Percentiles rank a stretch among this genome's conserved stretches.
These are phyloP conservation scores for Pleurotus citrinopileatus DNA, from an alignment of 768 basidiomycete species.

Conservation along the genomic window DNA sequence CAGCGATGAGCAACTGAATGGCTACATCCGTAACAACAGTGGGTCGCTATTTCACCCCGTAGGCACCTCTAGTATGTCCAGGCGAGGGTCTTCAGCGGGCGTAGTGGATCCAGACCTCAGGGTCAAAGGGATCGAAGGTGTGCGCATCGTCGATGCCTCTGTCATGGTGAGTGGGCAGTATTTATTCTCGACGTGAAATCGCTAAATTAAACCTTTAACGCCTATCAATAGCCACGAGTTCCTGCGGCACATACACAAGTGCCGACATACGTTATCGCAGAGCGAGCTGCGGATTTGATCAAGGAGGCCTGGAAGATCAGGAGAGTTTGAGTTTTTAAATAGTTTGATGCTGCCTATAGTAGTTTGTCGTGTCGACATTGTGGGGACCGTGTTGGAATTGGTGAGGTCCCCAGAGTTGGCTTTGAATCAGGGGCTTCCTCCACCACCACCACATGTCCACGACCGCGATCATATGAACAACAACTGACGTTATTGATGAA, in stretches of 20 bases:
- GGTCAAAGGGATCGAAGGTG: conserved; percentile 29
- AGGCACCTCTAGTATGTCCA: conserved; percentile 28
- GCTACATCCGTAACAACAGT: conserved; percentile 19
- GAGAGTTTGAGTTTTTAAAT: not conserved
- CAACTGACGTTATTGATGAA: conserved; percentile 3
- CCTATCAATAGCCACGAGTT: conserved; percentile 19
- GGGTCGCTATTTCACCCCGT: conserved; percentile 24
- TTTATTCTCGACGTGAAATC: not conserved
- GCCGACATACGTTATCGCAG: conserved; percentile 26
- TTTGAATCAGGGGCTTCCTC: not conserved
- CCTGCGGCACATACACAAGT: conserved; percentile 27
- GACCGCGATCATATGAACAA: conserved; percentile 5
- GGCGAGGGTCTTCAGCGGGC: conserved; percentile 21
- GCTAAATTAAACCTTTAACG: not conserved
- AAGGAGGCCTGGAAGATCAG: conserved; percentile 14
- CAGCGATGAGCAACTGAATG: conserved; percentile 24
- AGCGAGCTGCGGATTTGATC: conserved; percentile 28
- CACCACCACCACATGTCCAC: not conserved
- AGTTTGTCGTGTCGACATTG: not conserved
- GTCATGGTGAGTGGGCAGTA: conserved; percentile 25
- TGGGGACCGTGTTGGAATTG: too few relatives aligned
- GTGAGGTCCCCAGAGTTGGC: too few relatives aligned
- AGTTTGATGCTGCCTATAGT: not conserved
- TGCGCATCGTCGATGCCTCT: conserved; percentile 37
- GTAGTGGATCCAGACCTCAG: conserved; percentile 32